Evolutionary conservation across 805 yeast species (phyloP).

Genomic region (Candida dajiaensis): DNA sequence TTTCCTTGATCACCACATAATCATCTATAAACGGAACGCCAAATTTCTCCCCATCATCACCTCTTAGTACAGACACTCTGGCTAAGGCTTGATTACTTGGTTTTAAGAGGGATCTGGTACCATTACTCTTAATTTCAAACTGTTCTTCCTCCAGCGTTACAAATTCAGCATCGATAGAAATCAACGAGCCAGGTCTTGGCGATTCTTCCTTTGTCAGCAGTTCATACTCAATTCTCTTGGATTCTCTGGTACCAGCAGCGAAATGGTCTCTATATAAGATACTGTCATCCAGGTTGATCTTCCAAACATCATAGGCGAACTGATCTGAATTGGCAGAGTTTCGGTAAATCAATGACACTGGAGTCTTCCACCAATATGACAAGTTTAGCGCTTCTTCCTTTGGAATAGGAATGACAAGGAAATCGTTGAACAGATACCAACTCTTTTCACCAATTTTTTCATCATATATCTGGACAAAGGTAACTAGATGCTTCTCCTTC

Average conservation of each 20-base stretch:
- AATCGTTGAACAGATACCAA: conserved; percentile 91
- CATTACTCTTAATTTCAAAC: conserved; percentile 70
- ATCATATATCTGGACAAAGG: conserved; percentile 45
- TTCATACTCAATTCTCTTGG: conserved; percentile 55
- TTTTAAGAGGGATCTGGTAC: conserved; percentile 58
- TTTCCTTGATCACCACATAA: conserved; percentile 68
- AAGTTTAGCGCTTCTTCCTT: conserved; percentile 76
- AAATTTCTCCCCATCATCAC: conserved; percentile 54
- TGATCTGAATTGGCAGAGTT: conserved; percentile 34
- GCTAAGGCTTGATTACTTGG: conserved; percentile 81
- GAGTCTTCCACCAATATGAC: conserved; percentile 75
- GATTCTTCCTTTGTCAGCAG: conserved; percentile 64
- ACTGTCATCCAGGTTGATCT: conserved; percentile 46
- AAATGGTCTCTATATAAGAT: conserved; percentile 73
- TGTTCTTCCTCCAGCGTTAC: conserved; percentile 76
- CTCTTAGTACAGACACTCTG: conserved; percentile 79
- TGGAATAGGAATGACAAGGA: conserved; percentile 69
- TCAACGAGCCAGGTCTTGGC: conserved; percentile 66
- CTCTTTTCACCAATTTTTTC: conserved; percentile 22
- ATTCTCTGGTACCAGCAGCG: conserved; percentile 59
- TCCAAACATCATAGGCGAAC: conserved; percentile 45
- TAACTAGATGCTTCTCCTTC: conserved; percentile 53
- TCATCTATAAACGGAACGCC: conserved; percentile 90
- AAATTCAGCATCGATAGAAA: conserved; percentile 97
- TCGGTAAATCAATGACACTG: conserved; percentile 66